Base-by-base conservation (phyloP, 2,329 filamentous ascomycete species). In the Calonectria ilicicola region DNA sequence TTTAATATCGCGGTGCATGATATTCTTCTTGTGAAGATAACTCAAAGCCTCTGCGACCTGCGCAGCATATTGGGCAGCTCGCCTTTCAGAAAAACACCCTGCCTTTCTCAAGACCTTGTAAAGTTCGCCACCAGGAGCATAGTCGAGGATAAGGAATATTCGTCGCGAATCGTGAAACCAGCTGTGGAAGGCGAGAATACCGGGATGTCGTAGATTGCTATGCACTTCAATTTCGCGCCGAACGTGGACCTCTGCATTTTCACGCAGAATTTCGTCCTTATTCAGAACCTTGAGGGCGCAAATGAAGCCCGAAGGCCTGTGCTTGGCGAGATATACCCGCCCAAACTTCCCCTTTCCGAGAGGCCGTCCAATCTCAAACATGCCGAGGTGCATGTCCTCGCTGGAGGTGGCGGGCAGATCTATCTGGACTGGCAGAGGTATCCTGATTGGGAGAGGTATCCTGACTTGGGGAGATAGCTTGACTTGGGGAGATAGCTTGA, bases 291-390 rank as follows among this genome's bases (percentile, higher is more conserved):
- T 94, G 56, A 94, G 85, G 1, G 92, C 93, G 81, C 93, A 94
- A 35, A 94, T 89, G 81, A 93, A 94, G 70, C 91, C 91, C 1
- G 89, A 90, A 5, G 87, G 87, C 49, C 91, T 88, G 80, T 94
- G 91, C 65, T 92, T 91, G 56, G 92, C 93, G 17, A 94, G 88
- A 76, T 94, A 94, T 1, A 94, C 92, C 65, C 93, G 89, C 1
- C 93, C 93, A 78, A 94, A 94, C 78, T 94, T 94, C 71, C 93
- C 93, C 81, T 94, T 94, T 27, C 93, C 93, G 0, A 94, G 85
- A 1, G 93, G 91, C 75, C 93, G 93, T 47, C 93, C 93, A 70
- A 94, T 94, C 78, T 94, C 93, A 81, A 94, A 94, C 92, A 94
- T 93, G 78, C 92, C 92, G 1, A 76, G 65, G 27, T 76, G 74